Percentiles rank a stretch among this genome's conserved stretches.
These are phyloP conservation scores for Odontarrhena argentea DNA, from an alignment of 345 rosid genomes.

Conservation along the genomic window DNA sequence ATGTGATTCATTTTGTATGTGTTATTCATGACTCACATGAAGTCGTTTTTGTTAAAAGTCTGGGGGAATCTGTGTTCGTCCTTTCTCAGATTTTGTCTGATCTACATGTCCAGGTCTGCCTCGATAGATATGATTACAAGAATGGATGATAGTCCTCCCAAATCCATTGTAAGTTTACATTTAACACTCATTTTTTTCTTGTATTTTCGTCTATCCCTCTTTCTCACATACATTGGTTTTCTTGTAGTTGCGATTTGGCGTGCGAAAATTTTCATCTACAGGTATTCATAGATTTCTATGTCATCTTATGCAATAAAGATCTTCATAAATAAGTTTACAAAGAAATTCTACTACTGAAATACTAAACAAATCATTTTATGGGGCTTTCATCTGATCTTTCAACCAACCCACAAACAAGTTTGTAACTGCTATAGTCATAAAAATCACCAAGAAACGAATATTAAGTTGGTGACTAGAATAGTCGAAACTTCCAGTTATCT, in stretches of 20 bases:
- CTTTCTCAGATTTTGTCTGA: constrained; percentile 7
- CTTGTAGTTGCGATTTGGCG: constrained; percentile 64
- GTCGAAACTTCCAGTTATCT: constrained; percentile 2
- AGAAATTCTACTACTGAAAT: constrained; percentile 1
- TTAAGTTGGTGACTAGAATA: constrained; percentile 6
- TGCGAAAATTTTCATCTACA: constrained; percentile 68
- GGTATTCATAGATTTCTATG: constrained; percentile 52
- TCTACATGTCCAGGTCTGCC: constrained; percentile 51
- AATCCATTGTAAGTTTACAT: constrained; percentile 51
- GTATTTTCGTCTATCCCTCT: background rate
- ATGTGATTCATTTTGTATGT: background rate
- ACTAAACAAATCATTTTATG: constrained; percentile 12
- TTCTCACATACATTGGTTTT: constrained; percentile 26
- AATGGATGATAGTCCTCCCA: constrained; percentile 45
- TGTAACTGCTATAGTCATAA: constrained; percentile 7
- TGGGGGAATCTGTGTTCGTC: constrained; percentile 8
- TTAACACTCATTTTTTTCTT: background rate
- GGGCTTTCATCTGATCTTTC: constrained; percentile 3
- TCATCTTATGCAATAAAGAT: constrained; percentile 19
- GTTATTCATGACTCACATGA: constrained; percentile 15
- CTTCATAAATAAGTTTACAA: constrained; percentile 8
- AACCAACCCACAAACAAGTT: constrained; percentile 1
- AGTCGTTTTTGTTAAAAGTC: background rate
- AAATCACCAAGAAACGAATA: constrained; percentile 1
- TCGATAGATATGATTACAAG: constrained; percentile 43